These are phyloP conservation scores for Ascochyta lentis DNA, from an alignment of 2,329 filamentous ascomycete genomes.

Conservation along the genomic window DNA sequence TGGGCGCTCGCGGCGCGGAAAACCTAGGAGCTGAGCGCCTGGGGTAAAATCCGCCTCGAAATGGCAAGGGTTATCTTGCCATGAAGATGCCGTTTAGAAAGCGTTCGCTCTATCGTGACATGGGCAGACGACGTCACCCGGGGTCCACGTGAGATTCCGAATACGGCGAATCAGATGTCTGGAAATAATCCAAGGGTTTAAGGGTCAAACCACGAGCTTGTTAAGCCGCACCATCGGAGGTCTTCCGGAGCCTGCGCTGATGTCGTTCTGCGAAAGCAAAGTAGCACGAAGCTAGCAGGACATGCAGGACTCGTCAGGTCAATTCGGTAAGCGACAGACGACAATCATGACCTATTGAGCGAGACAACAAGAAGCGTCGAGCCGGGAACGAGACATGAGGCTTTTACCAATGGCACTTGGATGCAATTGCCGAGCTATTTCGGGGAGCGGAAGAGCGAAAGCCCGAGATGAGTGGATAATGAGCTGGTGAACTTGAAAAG, in stretches of 20 bases:
- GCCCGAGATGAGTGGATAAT: slow-evolving; percentile 19
- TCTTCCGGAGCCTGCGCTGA: slow-evolving; percentile 11
- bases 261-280: not conserved
- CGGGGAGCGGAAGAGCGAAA: slow-evolving; percentile 22
- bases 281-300: not conserved
- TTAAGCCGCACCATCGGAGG: slow-evolving; percentile 15
- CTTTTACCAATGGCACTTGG: slow-evolving; percentile 1
- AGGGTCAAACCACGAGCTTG: slow-evolving; percentile 11
- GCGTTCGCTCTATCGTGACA: slow-evolving; percentile 5
- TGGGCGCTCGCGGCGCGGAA: slow-evolving; percentile 22
- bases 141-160: not conserved
- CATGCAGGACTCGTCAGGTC: not conserved
- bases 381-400: slow-evolving; percentile 13
- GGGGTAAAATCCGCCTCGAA: slow-evolving; percentile 7
- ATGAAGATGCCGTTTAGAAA: not conserved
- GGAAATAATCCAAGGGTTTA: slow-evolving; percentile 15
- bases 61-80: not conserved
- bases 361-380: not conserved
- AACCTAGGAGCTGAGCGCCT: slow-evolving; percentile 15
- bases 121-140: slow-evolving; percentile 10
- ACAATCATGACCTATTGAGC: not conserved
- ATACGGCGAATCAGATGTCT: slow-evolving; percentile 11
- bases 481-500: slow-evolving; percentile 3
- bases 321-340: not conserved
- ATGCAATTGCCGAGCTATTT: slow-evolving; percentile 9